Conservation (phyloP, 208 protist genomes). For the Acanthamoeba divionensis region DNA sequence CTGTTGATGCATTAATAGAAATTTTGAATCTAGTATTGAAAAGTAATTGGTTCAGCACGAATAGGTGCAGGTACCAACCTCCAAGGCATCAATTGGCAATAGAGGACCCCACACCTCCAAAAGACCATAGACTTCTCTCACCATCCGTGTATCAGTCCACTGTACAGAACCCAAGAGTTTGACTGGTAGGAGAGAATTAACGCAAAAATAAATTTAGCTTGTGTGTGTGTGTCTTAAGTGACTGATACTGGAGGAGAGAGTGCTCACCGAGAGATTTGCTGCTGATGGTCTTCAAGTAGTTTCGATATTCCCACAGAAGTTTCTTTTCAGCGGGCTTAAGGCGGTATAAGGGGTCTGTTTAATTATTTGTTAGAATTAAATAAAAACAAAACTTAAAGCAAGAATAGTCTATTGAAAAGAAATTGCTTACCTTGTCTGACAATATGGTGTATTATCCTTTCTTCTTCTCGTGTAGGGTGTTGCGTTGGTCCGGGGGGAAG, state of each 20-base stretch:
- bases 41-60: neutral
- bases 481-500: neutral
- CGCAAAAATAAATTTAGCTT: too few relatives aligned
- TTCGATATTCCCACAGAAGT: conserved; percentile 36
- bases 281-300: neutral
- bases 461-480: conserved; percentile 14
- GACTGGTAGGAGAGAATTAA: neutral
- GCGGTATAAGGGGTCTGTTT: conserved; percentile 3
- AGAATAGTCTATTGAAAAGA: neutral
- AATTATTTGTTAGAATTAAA: neutral
- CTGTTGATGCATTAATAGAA: neutral
- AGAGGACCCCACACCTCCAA: conserved; percentile 70
- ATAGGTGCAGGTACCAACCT: conserved; percentile 51
- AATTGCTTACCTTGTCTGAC: conserved; percentile 8
- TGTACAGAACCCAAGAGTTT: conserved; percentile 54
- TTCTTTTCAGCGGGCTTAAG: neutral
- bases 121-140: conserved; percentile 63
- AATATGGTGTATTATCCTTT: conserved; percentile 57
- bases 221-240: too few relatives aligned
- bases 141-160: conserved; percentile 56
- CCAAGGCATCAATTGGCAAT: conserved; percentile 70
- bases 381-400: neutral
- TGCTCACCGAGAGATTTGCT: too few relatives aligned
- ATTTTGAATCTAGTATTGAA: neutral
- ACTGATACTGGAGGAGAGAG: too few relatives aligned